phyloP scores from a whole-genome alignment of 345 rosid genomes.

The Anastatica hierochuntica region DNA sequence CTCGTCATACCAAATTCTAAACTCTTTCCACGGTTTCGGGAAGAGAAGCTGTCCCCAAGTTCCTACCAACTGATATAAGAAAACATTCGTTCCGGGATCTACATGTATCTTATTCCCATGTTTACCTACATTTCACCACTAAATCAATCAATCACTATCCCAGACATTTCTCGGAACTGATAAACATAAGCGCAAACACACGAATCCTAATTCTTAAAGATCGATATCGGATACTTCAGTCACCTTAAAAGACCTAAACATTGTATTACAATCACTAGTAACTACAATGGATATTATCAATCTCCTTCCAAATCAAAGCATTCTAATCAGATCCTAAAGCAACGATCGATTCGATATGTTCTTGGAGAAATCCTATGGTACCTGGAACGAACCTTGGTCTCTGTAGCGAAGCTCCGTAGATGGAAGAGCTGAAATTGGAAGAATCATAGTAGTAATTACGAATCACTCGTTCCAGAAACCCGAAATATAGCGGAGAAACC shows the following conservation, averaged over 20 bases:
- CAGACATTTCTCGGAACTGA: no score
- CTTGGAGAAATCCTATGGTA: no score
- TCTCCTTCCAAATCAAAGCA: no score
- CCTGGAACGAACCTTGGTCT: conserved; percentile 99
- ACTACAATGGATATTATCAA: no score
- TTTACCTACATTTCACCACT: conserved; percentile 46
- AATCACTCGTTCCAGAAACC: conserved; percentile 51
- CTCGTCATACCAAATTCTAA: conserved; percentile 81
- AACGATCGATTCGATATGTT: no score
- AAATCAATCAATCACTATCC: conserved; percentile 6
- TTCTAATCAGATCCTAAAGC: no score
- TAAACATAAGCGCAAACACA: no score
- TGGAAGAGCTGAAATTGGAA: conserved; percentile 41
- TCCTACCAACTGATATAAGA: conserved; percentile 89
- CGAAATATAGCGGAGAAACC: conserved; percentile 68
- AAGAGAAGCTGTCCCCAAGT: conserved; percentile 99
- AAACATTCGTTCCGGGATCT: conserved; percentile 41
- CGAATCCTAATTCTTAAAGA: background rate
- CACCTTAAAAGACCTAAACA: no score
- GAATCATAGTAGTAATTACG: conserved; percentile 42
- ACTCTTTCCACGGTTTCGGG: conserved; percentile 95
- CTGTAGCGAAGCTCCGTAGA: conserved; percentile 88
- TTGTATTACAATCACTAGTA: background rate
- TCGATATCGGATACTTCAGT: background rate
- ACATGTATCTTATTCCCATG: conserved; percentile 68